Percentiles rank a stretch among this genome's conserved stretches.
phyloP scores from a whole-genome alignment of 1,139 yeast genomes.

The Kodamaea fungicola region DNA sequence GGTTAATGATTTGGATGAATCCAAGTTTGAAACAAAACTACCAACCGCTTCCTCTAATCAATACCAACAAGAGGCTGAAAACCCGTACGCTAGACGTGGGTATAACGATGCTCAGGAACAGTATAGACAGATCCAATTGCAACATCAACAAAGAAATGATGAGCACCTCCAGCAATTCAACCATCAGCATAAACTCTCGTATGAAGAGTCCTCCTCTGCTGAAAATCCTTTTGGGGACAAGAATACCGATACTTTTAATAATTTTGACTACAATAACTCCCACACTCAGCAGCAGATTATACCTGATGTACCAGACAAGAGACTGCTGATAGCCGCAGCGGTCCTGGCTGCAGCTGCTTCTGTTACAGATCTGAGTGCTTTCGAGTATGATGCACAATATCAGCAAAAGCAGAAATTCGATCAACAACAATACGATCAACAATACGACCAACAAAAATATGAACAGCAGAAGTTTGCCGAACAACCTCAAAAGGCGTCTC shows the following conservation, averaged over 20 bases:
- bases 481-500: constrained; percentile 6
- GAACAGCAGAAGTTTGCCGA: constrained; percentile 3
- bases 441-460: not conserved
- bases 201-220: constrained; percentile 5
- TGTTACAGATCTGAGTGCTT: not conserved
- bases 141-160: constrained; percentile 10
- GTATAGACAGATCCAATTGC: constrained; percentile 9
- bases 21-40: constrained; percentile 22
- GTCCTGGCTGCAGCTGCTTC: constrained; percentile 2
- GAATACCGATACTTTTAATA: constrained; percentile 17
- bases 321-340: constrained; percentile 3
- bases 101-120: constrained; percentile 13
- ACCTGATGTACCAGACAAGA: constrained; percentile 11
- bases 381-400: not conserved
- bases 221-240: constrained; percentile 16
- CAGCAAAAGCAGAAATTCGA: constrained; percentile 1
- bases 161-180: constrained; percentile 3
- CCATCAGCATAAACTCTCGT: constrained; percentile 8
- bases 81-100: constrained; percentile 28
- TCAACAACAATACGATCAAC: not conserved
- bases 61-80: constrained; percentile 32
- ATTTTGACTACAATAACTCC: constrained; percentile 31
- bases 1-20: constrained; percentile 25
- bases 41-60: constrained; percentile 36
- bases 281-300: constrained; percentile 15